These are phyloP conservation scores for Fusarium vanettenii DNA, from an alignment of 2,329 filamentous ascomycete species.

Conservation along the genomic window DNA sequence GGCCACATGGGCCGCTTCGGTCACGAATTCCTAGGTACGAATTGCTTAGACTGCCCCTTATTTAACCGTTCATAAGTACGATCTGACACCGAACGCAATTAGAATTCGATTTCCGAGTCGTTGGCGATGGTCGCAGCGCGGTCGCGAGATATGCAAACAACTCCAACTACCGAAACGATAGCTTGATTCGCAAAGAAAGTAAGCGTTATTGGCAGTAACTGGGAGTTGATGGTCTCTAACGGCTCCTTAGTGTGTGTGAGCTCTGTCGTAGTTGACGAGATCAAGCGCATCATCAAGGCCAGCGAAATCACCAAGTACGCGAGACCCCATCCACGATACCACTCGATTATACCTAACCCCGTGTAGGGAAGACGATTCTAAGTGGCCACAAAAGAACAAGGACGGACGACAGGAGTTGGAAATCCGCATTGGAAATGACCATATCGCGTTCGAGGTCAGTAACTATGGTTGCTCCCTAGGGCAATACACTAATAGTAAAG, in stretches of 20 bases:
- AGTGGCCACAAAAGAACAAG: slow-evolving; percentile 99
- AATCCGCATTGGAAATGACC: slow-evolving; percentile 91
- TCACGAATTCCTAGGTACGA: slow-evolving; percentile 92
- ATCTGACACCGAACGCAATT: slow-evolving; percentile 21
- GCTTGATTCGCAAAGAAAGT: slow-evolving; percentile 99
- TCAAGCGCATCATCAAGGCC: slow-evolving; percentile 96
- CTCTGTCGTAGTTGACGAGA: slow-evolving; percentile 88
- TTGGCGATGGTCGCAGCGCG: slow-evolving; percentile 92
- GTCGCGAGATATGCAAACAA: slow-evolving; percentile 98
- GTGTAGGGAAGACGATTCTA: slow-evolving; percentile 91
- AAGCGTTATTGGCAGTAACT: slow-evolving; percentile 52
- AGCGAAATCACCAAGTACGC: slow-evolving; percentile 96
- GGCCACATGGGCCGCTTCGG: slow-evolving; percentile 97
- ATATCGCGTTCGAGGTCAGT: slow-evolving; percentile 95
- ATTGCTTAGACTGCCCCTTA: neutral
- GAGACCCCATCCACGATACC: neutral
- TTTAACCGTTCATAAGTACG: neutral
- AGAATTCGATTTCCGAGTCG: slow-evolving; percentile 97
- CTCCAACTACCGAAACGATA: slow-evolving; percentile 99
- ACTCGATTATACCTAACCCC: slow-evolving; percentile 27
- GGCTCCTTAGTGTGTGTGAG: slow-evolving; percentile 88
- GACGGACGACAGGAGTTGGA: slow-evolving; percentile 97
- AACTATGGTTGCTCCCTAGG: neutral
- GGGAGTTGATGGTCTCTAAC: slow-evolving; percentile 11
- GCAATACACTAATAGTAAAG: slow-evolving; percentile 20